Base-by-base conservation (phyloP, 192 early-diverging fungal genomes). In the Coemansia sp. region DNA sequence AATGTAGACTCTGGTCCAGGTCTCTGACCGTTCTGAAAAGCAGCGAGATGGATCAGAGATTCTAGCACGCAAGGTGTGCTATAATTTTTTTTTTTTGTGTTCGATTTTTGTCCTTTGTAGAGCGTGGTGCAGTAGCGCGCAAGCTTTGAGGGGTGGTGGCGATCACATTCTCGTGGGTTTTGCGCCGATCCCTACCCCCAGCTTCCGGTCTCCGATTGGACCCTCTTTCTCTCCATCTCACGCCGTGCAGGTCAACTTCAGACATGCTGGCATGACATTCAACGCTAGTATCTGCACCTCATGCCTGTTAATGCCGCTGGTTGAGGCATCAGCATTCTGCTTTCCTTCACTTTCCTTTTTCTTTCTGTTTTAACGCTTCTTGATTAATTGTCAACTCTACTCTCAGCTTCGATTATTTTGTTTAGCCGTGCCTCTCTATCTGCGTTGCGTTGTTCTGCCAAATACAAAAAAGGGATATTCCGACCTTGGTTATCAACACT, bases 141-240 rank as follows among this genome's bases (percentile, higher is more conserved):
- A 27, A 22, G 54, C 27, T 55, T 55, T 55, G 54, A 23, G 23
- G 14, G 54, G n/a, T 55, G 54, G 39, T 9, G 39, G 39, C 39
- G 39, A 46, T 46, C 39, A 14, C 39, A 46, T 46, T 46, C 39
- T 46, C 39, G 39, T 14, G 39, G 14, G 14, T 14, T 2, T 46
- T 9, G 39, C 39, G 39, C 39, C 39, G 39, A 46, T 46, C 39
- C 39, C 39, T 46, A 10, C 17, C 39, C 39, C 11, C 39, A 46
- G 39, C 39, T 46, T 46, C 39, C 39, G 39, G 39, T 46, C 39
- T 46, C 39, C 39, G 39, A 46, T 46, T 46, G 39, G 39, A 46
- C 31, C 31, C 57, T 31, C 31, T 32, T 31, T 59, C 32, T 33
- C 57, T 46, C 39, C 14, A 17, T 14, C 11, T 14, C 39, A 46